Percentiles rank a stretch among this genome's conserved stretches.
Conservation (phyloP, 345 rosid genomes). For the Nephelium lappaceum region DNA sequence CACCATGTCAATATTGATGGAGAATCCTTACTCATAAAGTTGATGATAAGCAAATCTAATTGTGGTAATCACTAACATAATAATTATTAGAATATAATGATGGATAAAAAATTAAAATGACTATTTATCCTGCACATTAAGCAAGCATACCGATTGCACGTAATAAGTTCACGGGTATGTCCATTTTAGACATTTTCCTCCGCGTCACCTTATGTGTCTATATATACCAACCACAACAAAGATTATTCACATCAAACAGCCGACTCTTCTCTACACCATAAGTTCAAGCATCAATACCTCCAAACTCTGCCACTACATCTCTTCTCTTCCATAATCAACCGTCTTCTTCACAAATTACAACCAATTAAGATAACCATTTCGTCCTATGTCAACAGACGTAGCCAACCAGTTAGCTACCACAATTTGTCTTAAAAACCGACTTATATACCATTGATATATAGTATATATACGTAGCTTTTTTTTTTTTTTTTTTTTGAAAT, state of each 20-base stretch:
- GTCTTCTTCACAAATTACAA: not conserved
- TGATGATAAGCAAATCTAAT: not conserved
- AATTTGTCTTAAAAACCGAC: not conserved
- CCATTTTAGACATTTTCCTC: not conserved
- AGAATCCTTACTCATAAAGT: too few relatives aligned
- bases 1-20: too few relatives aligned
- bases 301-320: slow-evolving; percentile 6
- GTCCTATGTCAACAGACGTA: slow-evolving; percentile 5
- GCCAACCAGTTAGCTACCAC: not conserved
- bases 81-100: too few relatives aligned
- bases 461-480: too few relatives aligned
- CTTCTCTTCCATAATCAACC: not conserved
- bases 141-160: too few relatives aligned
- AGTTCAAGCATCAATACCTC: not conserved
- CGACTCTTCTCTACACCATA: slow-evolving; percentile 1
- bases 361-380: not conserved
- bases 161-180: not conserved
- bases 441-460: not conserved
- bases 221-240: not conserved
- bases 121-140: too few relatives aligned
- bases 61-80: too few relatives aligned
- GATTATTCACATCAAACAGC: not conserved
- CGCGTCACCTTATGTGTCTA: slow-evolving; percentile 8
- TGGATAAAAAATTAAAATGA: too few relatives aligned
- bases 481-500: too few relatives aligned